phyloP scores from a whole-genome alignment of 192 early-diverging fungal species.

The Gigaspora rosea region DNA sequence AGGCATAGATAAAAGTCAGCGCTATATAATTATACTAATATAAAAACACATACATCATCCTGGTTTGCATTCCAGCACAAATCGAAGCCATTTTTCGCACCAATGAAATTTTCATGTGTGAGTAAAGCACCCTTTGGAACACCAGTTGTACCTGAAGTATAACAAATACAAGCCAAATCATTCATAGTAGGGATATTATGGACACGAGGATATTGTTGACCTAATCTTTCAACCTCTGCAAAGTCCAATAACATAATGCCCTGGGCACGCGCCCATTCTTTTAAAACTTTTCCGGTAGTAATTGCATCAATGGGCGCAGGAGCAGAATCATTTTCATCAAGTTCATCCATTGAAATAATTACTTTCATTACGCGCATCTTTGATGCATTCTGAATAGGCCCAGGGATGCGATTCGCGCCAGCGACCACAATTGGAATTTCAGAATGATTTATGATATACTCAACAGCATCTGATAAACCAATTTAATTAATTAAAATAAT shows the following conservation, averaged over 20 bases:
- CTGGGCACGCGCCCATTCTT: constrained; percentile 49
- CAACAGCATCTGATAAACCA: constrained; percentile 40
- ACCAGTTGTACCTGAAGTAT: constrained; percentile 87
- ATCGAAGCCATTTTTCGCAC: no score
- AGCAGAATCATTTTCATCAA: constrained; percentile 45
- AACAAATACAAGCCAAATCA: constrained; percentile 75
- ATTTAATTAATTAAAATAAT: background rate
- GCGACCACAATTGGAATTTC: constrained; percentile 73
- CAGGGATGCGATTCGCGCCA: background rate
- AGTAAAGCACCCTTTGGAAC: constrained; percentile 58
- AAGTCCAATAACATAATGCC: constrained; percentile 63
- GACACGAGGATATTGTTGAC: constrained; percentile 52
- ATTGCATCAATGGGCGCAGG: constrained; percentile 30
- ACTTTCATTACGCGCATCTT: constrained; percentile 70
- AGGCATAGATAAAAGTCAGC: background rate
- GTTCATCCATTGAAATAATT: constrained; percentile 73
- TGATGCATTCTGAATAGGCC: constrained; percentile 4
- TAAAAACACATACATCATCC: background rate
- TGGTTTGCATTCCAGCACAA: background rate
- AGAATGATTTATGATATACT: constrained; percentile 88
- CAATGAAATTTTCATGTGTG: background rate
- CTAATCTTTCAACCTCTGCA: constrained; percentile 59
- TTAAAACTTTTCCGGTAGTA: constrained; percentile 21
- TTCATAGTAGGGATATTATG: constrained; percentile 61
- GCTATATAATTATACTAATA: background rate